A percentile compares a stretch with the other conserved stretches of the same genome.
These are phyloP conservation scores for Claviceps arundinis DNA, from an alignment of 2,329 filamentous ascomycete genomes.

Conservation along the genomic window DNA sequence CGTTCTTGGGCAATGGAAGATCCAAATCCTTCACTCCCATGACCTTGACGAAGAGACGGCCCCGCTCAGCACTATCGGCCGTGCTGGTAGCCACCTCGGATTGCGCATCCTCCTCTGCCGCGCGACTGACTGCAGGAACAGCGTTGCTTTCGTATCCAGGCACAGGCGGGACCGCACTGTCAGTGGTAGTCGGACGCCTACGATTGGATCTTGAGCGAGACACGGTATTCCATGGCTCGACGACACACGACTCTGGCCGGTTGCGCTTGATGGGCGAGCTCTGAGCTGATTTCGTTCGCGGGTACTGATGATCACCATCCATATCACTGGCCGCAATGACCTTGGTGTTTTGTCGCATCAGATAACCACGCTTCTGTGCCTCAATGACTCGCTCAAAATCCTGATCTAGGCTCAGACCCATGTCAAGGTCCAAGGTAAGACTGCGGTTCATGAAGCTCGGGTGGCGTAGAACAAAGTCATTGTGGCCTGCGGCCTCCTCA, in stretches of 20 bases:
- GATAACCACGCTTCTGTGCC: slow-evolving; percentile 94
- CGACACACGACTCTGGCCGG: slow-evolving; percentile 85
- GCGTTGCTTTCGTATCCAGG: slow-evolving; percentile 81
- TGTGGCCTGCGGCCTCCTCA: slow-evolving; percentile 21
- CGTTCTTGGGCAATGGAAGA: slow-evolving; percentile 77
- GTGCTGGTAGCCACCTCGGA: slow-evolving; percentile 44
- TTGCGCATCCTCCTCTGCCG: slow-evolving; percentile 54
- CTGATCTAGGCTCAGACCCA: slow-evolving; percentile 74
- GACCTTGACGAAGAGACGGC: slow-evolving; percentile 94
- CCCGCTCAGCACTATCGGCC: slow-evolving; percentile 75
- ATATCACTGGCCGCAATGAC: slow-evolving; percentile 85
- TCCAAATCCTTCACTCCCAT: slow-evolving; percentile 94
- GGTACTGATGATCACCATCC: slow-evolving; percentile 42
- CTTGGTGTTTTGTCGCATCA: slow-evolving; percentile 98
- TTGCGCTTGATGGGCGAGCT: slow-evolving; percentile 62
- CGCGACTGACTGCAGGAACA: slow-evolving; percentile 45
- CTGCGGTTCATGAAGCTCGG: slow-evolving; percentile 71
- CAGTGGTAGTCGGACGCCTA: slow-evolving; percentile 29
- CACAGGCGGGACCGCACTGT: slow-evolving; percentile 63
- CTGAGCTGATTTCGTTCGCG: slow-evolving; percentile 45
- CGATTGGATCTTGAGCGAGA: slow-evolving; percentile 50
- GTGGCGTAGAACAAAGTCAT: slow-evolving; percentile 43
- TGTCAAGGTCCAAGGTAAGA: slow-evolving; percentile 67
- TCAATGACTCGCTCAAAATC: slow-evolving; percentile 95
- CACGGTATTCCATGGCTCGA: slow-evolving; percentile 91